These are phyloP conservation scores for Monascus ruber DNA, from an alignment of 2,329 filamentous ascomycete genomes.

Conservation along the genomic window DNA sequence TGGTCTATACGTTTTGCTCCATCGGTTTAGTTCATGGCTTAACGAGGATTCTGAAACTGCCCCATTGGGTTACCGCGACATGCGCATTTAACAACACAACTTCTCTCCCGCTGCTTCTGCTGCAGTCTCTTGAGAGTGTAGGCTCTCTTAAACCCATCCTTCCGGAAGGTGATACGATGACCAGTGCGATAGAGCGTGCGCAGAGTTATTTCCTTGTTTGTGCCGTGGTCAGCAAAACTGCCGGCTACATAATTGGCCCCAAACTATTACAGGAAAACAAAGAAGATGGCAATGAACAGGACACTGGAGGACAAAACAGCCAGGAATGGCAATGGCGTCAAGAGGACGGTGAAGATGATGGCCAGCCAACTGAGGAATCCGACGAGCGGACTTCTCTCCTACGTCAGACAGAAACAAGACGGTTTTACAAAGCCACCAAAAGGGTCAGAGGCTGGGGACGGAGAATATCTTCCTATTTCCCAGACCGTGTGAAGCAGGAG, in stretches of 20 bases:
- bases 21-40: constrained; percentile 36
- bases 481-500: constrained; percentile 21
- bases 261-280: constrained; percentile 38
- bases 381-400: constrained; percentile 44
- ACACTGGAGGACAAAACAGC: constrained; percentile 13
- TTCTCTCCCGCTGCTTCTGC: constrained; percentile 40
- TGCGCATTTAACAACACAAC: constrained; percentile 50
- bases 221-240: constrained; percentile 50
- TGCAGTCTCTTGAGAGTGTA: constrained; percentile 43
- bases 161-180: constrained; percentile 30
- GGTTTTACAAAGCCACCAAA: constrained; percentile 4
- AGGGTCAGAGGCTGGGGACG: constrained; percentile 16
- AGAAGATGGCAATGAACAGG: constrained; percentile 13
- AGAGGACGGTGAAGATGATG: constrained; percentile 6
- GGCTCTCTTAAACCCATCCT: constrained; percentile 44
- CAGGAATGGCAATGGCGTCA: constrained; percentile 13
- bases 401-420: constrained; percentile 20
- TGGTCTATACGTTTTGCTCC: constrained; percentile 39
- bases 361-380: constrained; percentile 13
- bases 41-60: constrained; percentile 38
- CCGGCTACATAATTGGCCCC: constrained; percentile 55
- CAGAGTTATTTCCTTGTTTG: constrained; percentile 58
- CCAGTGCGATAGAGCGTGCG: constrained; percentile 44
- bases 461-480: constrained; percentile 19
- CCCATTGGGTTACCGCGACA: constrained; percentile 43